Evolutionary conservation across 139 green algal genomes (phyloP), one percentile per base, ranked within the genome.

Genomic region (Micractinium conductrix): DNA sequence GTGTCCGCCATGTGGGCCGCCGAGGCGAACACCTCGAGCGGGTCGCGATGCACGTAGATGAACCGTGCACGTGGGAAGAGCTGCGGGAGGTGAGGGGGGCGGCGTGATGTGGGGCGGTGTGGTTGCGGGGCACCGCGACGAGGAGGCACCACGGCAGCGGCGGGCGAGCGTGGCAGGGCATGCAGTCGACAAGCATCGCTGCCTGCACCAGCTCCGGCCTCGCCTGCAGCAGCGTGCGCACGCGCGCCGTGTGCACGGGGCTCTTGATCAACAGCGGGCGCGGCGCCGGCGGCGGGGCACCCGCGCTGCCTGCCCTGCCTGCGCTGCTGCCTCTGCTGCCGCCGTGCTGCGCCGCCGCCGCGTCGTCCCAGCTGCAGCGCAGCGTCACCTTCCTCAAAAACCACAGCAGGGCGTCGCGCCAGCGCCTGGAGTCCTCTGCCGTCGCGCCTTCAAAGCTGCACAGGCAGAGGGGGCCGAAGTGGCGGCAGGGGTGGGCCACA

Each of bases 211-310:
- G n/a, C n/a, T n/a, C n/a, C n/a, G n/a, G n/a, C n/a, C n/a, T n/a
- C n/a, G n/a, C n/a, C n/a, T 80, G 38, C 24, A 86, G 79, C 45
- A 92, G 79, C 38, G 91, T 50, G 58, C 67, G 4, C 44, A 94
- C 53, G 10, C 92, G 85, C 24, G 86, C 92, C 1, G 89, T 93
- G 87, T 96, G 93, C 65, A 94, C 91, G 9, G 93, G 93, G 19
- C 80, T 90, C 69, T 96, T 96, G 58, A 96, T 88, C 28, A 96
- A 82, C 43, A 96, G 86, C 7, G 86, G n/a, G 87, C 70, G 88
- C 90, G 55, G 37, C 5, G 45, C 78, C 69, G 19, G 53, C n/a
- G n/a, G n/a, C n/a, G n/a, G n/a, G n/a, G n/a, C n/a, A n/a, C n/a
- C n/a, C n/a, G n/a, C n/a, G n/a, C n/a, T n/a, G n/a, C n/a, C n/a